phyloP scores from a whole-genome alignment of 257 asterid species.

The Fraxinus quadrangulata region DNA sequence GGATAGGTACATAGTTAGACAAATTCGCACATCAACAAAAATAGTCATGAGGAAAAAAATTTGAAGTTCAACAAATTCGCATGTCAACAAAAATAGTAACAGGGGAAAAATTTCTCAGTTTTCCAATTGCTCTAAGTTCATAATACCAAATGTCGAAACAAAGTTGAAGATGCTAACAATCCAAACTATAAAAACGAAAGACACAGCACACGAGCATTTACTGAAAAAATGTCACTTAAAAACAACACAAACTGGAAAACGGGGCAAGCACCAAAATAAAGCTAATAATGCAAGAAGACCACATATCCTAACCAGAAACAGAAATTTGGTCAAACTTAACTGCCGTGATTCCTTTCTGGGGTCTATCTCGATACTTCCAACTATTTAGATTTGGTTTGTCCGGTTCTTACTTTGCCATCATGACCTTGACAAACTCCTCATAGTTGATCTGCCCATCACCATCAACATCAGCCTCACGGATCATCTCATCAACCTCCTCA shows the following conservation, averaged over 20 bases:
- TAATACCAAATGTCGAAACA: constrained; percentile 18
- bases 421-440: constrained; percentile 87
- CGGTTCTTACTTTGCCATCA: constrained; percentile 81
- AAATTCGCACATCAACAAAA: neutral
- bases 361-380: constrained; percentile 23
- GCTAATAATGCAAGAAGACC: constrained; percentile 29
- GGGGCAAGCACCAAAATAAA: constrained; percentile 30
- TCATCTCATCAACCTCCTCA: constrained; percentile 95
- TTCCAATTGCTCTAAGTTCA: constrained; percentile 32
- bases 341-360: constrained; percentile 29
- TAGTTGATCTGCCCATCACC: constrained; percentile 96
- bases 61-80: constrained; percentile 23
- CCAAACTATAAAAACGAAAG: constrained; percentile 25
- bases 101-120: neutral
- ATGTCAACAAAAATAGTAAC: neutral
- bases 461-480: constrained; percentile 92
- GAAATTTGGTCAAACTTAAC: constrained; percentile 29
- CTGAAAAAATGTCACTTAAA: constrained; percentile 32
- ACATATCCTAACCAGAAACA: constrained; percentile 26
- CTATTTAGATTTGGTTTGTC: constrained; percentile 28
- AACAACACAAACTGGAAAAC: constrained; percentile 35
- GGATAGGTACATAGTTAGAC: neutral
- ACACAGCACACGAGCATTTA: constrained; percentile 37
- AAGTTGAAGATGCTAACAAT: constrained; percentile 24
- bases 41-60: neutral